Conservation (phyloP, 2,329 filamentous ascomycete genomes). For the Apiospora pterosperma region DNA sequence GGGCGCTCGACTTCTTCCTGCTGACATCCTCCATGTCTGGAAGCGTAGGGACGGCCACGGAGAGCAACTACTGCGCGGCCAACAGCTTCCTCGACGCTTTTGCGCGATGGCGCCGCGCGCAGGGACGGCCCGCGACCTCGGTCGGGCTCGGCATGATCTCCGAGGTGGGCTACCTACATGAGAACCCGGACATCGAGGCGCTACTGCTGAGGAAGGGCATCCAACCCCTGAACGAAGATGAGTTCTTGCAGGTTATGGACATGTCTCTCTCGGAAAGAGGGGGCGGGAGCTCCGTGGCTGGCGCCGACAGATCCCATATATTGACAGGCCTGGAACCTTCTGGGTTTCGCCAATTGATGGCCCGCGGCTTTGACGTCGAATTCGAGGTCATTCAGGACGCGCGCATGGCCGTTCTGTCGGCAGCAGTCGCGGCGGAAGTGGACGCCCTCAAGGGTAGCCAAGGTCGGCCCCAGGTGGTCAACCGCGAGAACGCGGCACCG, state of each 20-base stretch:
- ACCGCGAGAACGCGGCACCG: conserved; percentile 15
- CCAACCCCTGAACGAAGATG: conserved; percentile 16
- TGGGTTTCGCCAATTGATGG: conserved; percentile 12
- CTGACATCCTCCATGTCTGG: conserved; percentile 21
- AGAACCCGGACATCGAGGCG: conserved; percentile 22
- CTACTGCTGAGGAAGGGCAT: conserved; percentile 17
- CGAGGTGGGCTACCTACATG: conserved; percentile 28
- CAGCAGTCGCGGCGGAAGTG: conserved; percentile 3
- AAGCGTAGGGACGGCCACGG: conserved; percentile 14
- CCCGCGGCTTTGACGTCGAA: neutral
- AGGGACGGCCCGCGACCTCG: conserved; percentile 6
- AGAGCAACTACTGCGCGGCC: conserved; percentile 20
- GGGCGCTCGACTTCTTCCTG: conserved; percentile 18
- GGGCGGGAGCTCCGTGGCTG: conserved; percentile 20
- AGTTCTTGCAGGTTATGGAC: conserved; percentile 17
- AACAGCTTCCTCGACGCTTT: conserved; percentile 19
- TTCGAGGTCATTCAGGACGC: conserved; percentile 15
- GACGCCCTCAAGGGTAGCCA: neutral
- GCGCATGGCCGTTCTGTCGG: conserved; percentile 14
- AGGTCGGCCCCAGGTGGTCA: neutral
- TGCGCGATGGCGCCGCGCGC: conserved; percentile 11
- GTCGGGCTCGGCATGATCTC: conserved; percentile 18
- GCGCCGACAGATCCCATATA: conserved; percentile 11
- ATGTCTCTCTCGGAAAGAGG: conserved; percentile 25
- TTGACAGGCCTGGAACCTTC: conserved; percentile 22